phyloP scores from a whole-genome alignment of 2,329 filamentous ascomycete species.

The Monosporascus sp. region DNA sequence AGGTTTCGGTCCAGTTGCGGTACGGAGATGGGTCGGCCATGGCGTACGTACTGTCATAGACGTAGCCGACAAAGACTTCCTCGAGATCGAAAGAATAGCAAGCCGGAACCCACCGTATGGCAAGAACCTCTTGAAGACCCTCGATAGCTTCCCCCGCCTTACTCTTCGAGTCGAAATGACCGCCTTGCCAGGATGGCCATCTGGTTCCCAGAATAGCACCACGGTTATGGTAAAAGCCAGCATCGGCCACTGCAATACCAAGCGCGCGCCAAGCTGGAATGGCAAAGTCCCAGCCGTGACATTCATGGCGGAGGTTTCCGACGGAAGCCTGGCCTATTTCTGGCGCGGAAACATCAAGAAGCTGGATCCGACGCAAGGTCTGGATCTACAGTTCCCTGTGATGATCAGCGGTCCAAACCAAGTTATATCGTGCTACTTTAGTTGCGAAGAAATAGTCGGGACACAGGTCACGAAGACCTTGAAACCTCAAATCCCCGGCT shows the following conservation, averaged over 20 bases:
- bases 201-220: constrained; percentile 37
- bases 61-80: constrained; percentile 61
- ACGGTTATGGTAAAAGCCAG: constrained; percentile 60
- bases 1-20: constrained; percentile 68
- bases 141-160: constrained; percentile 65
- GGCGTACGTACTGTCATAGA: constrained; percentile 66
- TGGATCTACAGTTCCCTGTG: constrained; percentile 54
- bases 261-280: constrained; percentile 55
- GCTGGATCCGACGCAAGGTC: constrained; percentile 52
- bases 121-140: constrained; percentile 56
- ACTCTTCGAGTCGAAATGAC: constrained; percentile 34
- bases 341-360: constrained; percentile 59
- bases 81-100: constrained; percentile 70
- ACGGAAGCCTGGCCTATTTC: constrained; percentile 66
- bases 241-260: constrained; percentile 67
- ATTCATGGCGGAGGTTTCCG: constrained; percentile 66
- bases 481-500: constrained; percentile 25
- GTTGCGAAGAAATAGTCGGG: constrained; percentile 80
- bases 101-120: constrained; percentile 82
- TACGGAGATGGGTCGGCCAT: constrained; percentile 67
- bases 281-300: constrained; percentile 63
- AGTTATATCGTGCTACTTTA: constrained; percentile 61
- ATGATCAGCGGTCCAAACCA: constrained; percentile 49
- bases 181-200: constrained; percentile 25
- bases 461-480: constrained; percentile 35